These are phyloP conservation scores for Calonectria hongkongensis DNA, from an alignment of 2,329 filamentous ascomycete genomes.

Conservation along the genomic window DNA sequence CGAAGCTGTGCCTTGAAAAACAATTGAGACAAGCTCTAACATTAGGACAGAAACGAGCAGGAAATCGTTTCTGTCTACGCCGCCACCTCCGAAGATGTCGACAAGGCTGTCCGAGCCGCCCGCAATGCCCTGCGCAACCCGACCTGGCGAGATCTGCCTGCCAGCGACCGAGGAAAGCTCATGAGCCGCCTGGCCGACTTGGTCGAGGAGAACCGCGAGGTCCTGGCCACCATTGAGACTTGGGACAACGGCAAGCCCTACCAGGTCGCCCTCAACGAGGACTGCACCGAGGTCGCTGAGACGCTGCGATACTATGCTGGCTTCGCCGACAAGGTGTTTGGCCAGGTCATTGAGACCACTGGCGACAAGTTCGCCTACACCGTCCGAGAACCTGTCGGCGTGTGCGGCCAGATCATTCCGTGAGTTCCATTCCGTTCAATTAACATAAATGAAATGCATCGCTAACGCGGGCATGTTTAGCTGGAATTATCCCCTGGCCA, in stretches of 20 bases:
- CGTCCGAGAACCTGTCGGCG: conserved; percentile 36
- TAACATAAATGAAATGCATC: not conserved
- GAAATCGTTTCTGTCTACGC: conserved; percentile 59
- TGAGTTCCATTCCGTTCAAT: conserved; percentile 19
- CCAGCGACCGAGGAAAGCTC: conserved; percentile 79
- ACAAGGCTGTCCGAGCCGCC: conserved; percentile 66
- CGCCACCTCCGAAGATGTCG: conserved; percentile 56
- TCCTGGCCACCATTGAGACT: conserved; percentile 75
- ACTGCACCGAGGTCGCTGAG: conserved; percentile 70
- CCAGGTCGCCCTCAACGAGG: conserved; percentile 78
- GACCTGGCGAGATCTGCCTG: conserved; percentile 80
- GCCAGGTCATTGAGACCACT: conserved; percentile 84
- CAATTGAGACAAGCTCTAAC: conserved; percentile 2
- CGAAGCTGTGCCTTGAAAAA: not conserved
- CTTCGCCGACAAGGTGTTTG: conserved; percentile 86
- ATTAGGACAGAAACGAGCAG: conserved; percentile 53
- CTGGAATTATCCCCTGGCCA: conserved; percentile 78
- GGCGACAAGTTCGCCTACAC: conserved; percentile 82
- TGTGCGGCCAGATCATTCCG: conserved; percentile 43
- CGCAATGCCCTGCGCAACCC: conserved; percentile 80
- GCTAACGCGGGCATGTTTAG: not conserved
- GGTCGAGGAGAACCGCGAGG: conserved; percentile 76
- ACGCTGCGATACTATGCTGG: conserved; percentile 85
- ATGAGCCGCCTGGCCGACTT: conserved; percentile 82
- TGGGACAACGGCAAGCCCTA: conserved; percentile 89